Evolutionary conservation across 306 rosid species (phyloP), one percentile per base, ranked within the genome.

Genomic region (Hippophae rhamnoides): DNA sequence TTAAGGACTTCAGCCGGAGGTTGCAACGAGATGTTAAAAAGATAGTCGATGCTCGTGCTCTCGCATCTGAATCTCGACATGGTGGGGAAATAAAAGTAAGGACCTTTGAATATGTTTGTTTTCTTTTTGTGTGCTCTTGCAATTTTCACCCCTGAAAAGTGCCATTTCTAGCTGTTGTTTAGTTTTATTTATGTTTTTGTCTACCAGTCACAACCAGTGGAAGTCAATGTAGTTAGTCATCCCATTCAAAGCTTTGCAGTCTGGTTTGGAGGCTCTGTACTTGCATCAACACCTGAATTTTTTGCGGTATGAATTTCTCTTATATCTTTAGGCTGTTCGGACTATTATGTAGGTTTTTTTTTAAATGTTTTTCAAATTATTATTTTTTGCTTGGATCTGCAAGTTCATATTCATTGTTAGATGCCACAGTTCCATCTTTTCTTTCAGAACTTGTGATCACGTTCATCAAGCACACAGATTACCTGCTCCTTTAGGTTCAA

Each of bases 211-310:
- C 94, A 88, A 5, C 99, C 97, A 53, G 97, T 93, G 78, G 99
- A 93, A 72, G 97, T 93, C 73, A 93, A 93, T 75, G 99, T 93
- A 40, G 76, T 88, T 56, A 88, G 99, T 70, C 87, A 93, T 75
- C 95, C 99, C 55, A 86, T 93, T 77, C 99, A 93, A 87, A 93
- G 94, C 77, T 88, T 72, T 77, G 99, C 99, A 64, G 99, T 93
- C 76, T 93, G 99, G 99, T 93, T 93, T 70, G 99, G 99, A 61
- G 99, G 99, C 54, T 93, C 99, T 9, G 97, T 93, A 31, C 99
- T 93, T 62, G 97, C 99, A 62, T 93, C 99, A 66, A 93, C 99
- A 51, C 99, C 97, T 7, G 99, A 93, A 45, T 93, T 84, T 82
- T 93, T 84, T 67, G 78, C 77, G 82, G 99, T 93, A 82, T 55